phyloP scores from a whole-genome alignment of 176 grass and related monocot genomes.

The Oryza rufipogon region DNA sequence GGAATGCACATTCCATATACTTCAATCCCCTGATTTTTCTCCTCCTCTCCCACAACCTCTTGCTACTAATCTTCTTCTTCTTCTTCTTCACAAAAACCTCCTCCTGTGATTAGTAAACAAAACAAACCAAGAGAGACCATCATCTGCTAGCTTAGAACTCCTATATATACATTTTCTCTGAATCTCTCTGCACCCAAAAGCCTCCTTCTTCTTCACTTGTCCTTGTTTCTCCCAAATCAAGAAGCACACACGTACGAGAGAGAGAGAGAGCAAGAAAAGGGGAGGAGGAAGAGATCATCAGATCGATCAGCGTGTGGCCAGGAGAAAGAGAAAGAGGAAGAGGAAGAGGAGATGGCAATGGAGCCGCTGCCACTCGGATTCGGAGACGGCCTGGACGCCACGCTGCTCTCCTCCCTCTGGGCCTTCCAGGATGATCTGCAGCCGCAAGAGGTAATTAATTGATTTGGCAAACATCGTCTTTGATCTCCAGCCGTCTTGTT shows the following conservation, averaged over 20 bases:
- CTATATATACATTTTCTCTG: constrained; percentile 39
- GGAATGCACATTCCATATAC: constrained; percentile 27
- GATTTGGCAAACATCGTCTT: too few species aligned
- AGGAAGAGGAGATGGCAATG: constrained; percentile 51
- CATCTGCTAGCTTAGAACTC: neutral
- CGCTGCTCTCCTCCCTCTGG: constrained; percentile 58
- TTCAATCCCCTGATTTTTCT: constrained; percentile 44
- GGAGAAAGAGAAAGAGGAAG: neutral
- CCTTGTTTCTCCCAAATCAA: neutral
- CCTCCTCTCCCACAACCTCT: neutral
- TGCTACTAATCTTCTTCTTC: neutral
- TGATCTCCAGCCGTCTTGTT: neutral
- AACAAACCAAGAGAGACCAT: neutral
- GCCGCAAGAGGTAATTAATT: constrained; percentile 53
- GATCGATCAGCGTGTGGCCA: neutral
- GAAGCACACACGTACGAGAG: neutral
- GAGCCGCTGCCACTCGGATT: constrained; percentile 58
- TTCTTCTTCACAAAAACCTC: neutral
- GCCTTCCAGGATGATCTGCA: constrained; percentile 48
- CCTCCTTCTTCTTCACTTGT: neutral
- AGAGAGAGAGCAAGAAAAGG: neutral
- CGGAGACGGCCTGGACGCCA: constrained; percentile 56
- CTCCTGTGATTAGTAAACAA: neutral
- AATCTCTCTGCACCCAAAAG: constrained; percentile 4
- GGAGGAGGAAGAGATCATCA: neutral